Percentiles rank a stretch among this genome's conserved stretches.
phyloP scores from a whole-genome alignment of 2,329 filamentous ascomycete genomes.

The Madurella fahalii region DNA sequence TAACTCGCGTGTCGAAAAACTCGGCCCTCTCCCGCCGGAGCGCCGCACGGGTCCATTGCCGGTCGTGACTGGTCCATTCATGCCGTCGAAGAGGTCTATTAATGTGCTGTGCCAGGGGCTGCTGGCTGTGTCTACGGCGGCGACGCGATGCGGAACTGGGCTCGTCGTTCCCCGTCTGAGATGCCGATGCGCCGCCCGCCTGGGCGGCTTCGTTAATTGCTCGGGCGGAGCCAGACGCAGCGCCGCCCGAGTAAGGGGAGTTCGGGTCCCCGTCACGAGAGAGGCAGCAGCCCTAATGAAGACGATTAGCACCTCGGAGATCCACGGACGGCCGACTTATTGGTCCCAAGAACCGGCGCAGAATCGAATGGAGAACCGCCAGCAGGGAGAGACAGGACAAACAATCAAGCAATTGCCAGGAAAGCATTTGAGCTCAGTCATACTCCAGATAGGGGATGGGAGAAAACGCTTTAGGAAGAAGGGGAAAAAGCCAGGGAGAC shows the following conservation, averaged over 20 bases:
- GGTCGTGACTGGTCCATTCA: conserved; percentile 59
- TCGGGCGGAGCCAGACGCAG: conserved; percentile 47
- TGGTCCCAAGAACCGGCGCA: not conserved
- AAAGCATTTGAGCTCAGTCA: no score
- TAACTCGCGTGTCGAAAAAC: conserved; percentile 88
- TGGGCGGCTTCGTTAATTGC: conserved; percentile 47
- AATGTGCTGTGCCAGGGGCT: conserved; percentile 59
- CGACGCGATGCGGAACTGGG: conserved; percentile 20
- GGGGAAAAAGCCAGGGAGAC: not conserved
- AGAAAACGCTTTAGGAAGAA: no score
- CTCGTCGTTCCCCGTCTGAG: conserved; percentile 26
- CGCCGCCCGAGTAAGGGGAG: conserved; percentile 49
- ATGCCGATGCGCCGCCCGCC: conserved; percentile 30
- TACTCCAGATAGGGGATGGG: no score
- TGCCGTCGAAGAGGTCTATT: conserved; percentile 65
- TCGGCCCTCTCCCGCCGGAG: conserved; percentile 69
- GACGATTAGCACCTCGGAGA: not conserved
- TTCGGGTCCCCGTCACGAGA: conserved; percentile 50
- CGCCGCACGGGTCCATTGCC: conserved; percentile 64
- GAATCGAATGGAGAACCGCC: no score
- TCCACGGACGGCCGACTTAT: not conserved
- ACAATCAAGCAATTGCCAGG: no score
- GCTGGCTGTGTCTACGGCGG: conserved; percentile 32
- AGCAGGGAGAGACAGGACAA: no score
- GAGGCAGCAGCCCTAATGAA: conserved; percentile 53